Evolutionary conservation across 2,329 filamentous ascomycete species (phyloP).

Genomic region (Metarhizium anisopliae): DNA sequence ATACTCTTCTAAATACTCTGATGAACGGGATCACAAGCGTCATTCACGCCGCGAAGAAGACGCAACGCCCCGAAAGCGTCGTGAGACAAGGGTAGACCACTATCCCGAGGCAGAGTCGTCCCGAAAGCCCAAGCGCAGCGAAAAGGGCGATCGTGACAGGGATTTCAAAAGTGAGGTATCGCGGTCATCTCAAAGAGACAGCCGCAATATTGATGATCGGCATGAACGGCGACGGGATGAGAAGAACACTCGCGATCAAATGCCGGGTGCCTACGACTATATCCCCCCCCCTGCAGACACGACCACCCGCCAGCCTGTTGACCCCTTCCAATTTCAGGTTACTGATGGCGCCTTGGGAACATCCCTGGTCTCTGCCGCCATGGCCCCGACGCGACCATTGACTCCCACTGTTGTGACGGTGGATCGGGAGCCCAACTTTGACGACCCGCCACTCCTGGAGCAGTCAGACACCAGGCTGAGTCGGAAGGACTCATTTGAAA

Average conservation of each 20-base stretch:
- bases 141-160: slow-evolving; percentile 17
- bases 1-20: slow-evolving; percentile 17
- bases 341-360: slow-evolving; percentile 31
- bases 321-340: slow-evolving; percentile 53
- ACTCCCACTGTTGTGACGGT: slow-evolving; percentile 45
- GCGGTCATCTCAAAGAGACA: slow-evolving; percentile 14
- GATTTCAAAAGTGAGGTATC: slow-evolving; percentile 18
- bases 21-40: slow-evolving; percentile 20
- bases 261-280: slow-evolving; percentile 9
- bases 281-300: not conserved
- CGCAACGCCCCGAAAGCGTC: slow-evolving; percentile 18
- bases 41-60: slow-evolving; percentile 24
- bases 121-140: slow-evolving; percentile 13
- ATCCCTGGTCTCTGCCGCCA: not conserved
- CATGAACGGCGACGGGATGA: slow-evolving; percentile 19
- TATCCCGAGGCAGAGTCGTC: slow-evolving; percentile 14
- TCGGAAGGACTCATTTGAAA: slow-evolving; percentile 41
- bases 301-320: slow-evolving; percentile 22
- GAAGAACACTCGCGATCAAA: slow-evolving; percentile 16
- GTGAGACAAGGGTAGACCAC: slow-evolving; percentile 16
- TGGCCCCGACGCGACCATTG: slow-evolving; percentile 25
- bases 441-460: slow-evolving; percentile 21
- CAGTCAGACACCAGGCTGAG: slow-evolving; percentile 31
- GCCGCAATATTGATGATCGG: slow-evolving; percentile 13
- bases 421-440: slow-evolving; percentile 43